These are phyloP conservation scores for Voacanga thouarsii DNA, from an alignment of 257 asterid genomes.

Conservation along the genomic window DNA sequence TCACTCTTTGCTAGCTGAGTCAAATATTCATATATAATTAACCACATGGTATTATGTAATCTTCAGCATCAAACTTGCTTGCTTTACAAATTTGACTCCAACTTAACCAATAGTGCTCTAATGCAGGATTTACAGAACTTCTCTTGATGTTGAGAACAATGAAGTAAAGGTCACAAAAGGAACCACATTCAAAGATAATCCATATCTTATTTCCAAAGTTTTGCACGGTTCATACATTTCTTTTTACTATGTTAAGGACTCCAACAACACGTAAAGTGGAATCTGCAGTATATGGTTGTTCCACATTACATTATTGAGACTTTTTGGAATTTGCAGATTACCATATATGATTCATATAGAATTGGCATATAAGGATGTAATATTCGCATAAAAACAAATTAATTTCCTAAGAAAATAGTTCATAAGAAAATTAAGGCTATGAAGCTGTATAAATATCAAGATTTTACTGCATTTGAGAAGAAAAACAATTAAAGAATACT, in stretches of 20 bases:
- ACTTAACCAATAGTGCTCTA: neutral
- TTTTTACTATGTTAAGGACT: neutral
- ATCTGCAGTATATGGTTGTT: conserved; percentile 7
- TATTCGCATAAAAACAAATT: neutral
- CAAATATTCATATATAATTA: neutral
- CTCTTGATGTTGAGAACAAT: too few relatives aligned
- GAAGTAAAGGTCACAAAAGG: neutral
- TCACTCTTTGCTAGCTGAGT: neutral
- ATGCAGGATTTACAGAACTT: neutral
- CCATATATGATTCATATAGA: neutral
- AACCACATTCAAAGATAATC: neutral
- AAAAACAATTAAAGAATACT: too few relatives aligned
- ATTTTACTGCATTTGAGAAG: neutral
- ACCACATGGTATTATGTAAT: neutral
- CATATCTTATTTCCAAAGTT: neutral
- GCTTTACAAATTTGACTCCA: neutral
- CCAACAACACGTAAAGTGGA: conserved; percentile 15
- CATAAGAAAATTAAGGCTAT: neutral
- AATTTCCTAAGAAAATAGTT: neutral
- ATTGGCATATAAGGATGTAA: neutral
- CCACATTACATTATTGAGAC: neutral
- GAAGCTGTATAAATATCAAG: neutral
- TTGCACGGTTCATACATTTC: conserved; percentile 2
- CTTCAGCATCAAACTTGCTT: neutral
- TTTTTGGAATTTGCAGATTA: neutral